Percentiles rank a stretch among this genome's conserved stretches.
Evolutionary conservation across 176 grass and related monocot genomes (phyloP).

Genomic region (Puccinellia tenuiflora): DNA sequence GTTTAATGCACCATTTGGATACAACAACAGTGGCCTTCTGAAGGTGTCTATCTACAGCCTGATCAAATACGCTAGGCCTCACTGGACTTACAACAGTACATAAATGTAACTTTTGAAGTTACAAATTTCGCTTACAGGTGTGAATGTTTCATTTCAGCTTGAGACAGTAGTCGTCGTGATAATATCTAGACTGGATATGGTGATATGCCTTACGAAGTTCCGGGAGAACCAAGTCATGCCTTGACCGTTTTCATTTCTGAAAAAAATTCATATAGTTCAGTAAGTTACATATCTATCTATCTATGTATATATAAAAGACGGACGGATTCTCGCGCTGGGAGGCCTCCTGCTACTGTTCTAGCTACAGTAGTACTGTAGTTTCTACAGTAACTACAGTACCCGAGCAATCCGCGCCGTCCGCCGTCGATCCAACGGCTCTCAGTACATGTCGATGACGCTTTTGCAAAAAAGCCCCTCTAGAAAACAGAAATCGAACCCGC

Average conservation of each 20-base stretch:
- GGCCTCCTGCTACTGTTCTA: no score
- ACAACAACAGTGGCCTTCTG: conserved; percentile 15
- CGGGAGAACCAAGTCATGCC: neutral
- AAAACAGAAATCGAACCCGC: no score
- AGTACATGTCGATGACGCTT: no score
- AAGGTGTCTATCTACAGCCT: conserved; percentile 30
- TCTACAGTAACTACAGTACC: no score
- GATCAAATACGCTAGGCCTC: conserved; percentile 10
- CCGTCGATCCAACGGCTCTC: no score
- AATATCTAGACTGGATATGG: neutral
- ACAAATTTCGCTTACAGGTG: neutral
- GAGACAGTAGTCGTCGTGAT: neutral
- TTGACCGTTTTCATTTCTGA: conserved; percentile 36
- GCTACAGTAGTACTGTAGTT: no score
- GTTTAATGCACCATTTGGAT: neutral
- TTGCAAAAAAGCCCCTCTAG: no score
- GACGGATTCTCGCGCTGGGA: no score
- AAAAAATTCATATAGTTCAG: neutral
- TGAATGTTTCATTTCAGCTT: neutral
- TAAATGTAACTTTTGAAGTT: neutral
- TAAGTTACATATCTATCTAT: neutral
- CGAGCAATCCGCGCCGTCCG: no score
- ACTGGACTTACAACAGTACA: neutral
- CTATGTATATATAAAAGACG: no score
- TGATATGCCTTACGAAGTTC: neutral